Base-by-base conservation (phyloP, 2,329 filamentous ascomycete genomes). In the Rhinocladiella similis region DNA sequence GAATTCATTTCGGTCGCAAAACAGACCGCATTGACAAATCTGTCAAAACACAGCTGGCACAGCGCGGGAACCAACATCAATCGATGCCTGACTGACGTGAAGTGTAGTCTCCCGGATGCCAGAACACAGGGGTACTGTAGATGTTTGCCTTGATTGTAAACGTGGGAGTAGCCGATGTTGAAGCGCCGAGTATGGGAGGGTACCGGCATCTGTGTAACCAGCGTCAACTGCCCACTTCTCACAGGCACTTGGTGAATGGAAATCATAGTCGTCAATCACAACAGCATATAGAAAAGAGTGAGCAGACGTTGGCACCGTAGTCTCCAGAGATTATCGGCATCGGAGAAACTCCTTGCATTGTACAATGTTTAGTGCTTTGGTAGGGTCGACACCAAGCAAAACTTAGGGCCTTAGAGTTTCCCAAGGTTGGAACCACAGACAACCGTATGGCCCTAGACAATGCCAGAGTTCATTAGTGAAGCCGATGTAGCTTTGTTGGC, bases 111-210 rank as follows among this genome's bases (percentile, higher is more conserved):
- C 5, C 12, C 35, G 5, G 35, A 5, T 16, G 22, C 22, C 4
- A 25, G 13, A 5, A 50, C 7, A 27, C 29, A 38, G 5, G 35
- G 35, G n/a, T n/a, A n/a, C n/a, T n/a, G 14, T 41, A 41, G 38
- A 41, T 50, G 41, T 45, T 52, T 52, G 50, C 50, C 35, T 25
- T 27, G 39, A 36, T 46, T n/a, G 39, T 42, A 14, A 19, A 19
- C 10, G 36, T 19, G 29, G 10, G 29, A 33, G 42, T 22, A 45
- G 3, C 25, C 25, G 25, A 27, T 3, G 22, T 29, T 14, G 36
- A 29, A 27, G 16, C 36, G 41, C 16, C 25, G 36, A 39, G 22
- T 18, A 38, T 13, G 20, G 16, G 27, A 50, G 16, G 29, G 27
- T 52, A 10, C 19, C 16, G 50, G 19, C 16, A 52, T 52, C 12